Evolutionary conservation across 306 rosid genomes (phyloP).

Genomic region (Lotus japonicus): DNA sequence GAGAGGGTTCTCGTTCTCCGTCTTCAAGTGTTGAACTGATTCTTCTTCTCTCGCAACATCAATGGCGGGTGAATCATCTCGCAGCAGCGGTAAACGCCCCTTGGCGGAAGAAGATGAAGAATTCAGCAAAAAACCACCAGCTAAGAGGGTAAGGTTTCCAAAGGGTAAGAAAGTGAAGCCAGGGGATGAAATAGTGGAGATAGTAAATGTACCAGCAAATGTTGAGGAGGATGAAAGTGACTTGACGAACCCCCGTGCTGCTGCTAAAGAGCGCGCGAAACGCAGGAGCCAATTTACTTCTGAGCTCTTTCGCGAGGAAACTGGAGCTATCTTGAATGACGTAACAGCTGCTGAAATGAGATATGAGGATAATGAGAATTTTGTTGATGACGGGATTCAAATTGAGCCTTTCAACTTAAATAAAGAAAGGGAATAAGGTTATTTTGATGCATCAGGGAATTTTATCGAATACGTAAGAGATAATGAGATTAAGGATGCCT

Average conservation of each 20-base stretch:
- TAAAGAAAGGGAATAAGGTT: conserved; percentile 91
- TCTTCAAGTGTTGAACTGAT: background rate
- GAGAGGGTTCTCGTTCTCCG: background rate
- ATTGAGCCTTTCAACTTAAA: conserved; percentile 85
- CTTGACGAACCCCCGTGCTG: conserved; percentile 35
- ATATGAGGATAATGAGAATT: conserved; percentile 57
- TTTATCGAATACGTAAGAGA: conserved; percentile 72
- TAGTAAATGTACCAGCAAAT: too few relatives aligned
- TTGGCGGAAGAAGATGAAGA: conserved; percentile 38
- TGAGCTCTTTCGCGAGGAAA: conserved; percentile 46
- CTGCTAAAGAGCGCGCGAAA: conserved; percentile 63
- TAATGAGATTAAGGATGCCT: conserved; percentile 76
- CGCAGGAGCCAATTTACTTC: conserved; percentile 49
- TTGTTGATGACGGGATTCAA: conserved; percentile 74
- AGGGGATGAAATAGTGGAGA: conserved; percentile 38
- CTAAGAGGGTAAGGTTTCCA: conserved; percentile 74
- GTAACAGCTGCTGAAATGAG: conserved; percentile 49
- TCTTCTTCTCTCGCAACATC: conserved; percentile 3
- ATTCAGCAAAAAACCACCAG: conserved; percentile 24
- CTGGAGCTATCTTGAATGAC: conserved; percentile 32
- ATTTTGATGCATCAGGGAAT: conserved; percentile 76
- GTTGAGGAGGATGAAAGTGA: conserved; percentile 28
- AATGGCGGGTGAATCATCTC: conserved; percentile 56
- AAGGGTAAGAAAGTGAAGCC: conserved; percentile 78
- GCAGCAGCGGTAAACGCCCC: conserved; percentile 50